Evolutionary conservation across 768 basidiomycete species (phyloP), one percentile per base, ranked within the genome.

Genomic region (Lactarius tabidus): DNA sequence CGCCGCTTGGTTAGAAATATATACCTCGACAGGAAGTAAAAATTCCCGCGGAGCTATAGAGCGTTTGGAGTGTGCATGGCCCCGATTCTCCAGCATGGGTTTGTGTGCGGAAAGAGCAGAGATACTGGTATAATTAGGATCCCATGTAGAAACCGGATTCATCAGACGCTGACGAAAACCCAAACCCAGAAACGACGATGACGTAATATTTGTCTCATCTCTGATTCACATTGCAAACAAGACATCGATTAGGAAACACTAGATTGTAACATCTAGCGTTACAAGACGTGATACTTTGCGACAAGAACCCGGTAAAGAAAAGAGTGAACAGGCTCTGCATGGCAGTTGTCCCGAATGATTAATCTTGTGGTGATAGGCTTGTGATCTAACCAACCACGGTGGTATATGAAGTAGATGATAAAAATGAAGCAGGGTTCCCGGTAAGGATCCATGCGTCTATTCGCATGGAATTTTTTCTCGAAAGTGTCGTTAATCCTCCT

Each of bases 1-100:
- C 14, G 67, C 67, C 6, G 69, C 64, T 38, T 70, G 67, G 54
- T 59, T 60, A 39, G 69, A 70, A 20, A 70, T 63, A 63, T 70
- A 70, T 17, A 70, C 68, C 51, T 70, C 67, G n/a, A 66, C 57
- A 20, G 60, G 64, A 17, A 70, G 52, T 52, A 65, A 70, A 39
- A 68, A 54, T 53, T 70, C 70, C n/a, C 63, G 39, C 9, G 66
- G 62, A 14, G 35, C n/a, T 18, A 23, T 41, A 31, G 63, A 20
- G 59, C 59, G 63, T 35, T 45, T 51, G 35, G 52, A 33, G 33
- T 61, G 55, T 23, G 61, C 53, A 65, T 59, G 62, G 35, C 33
- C 57, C 64, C 59, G 41, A 38, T 23, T 62, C 52, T 70, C 67
- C 36, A 58, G 48, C 67, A 69, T 69, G 54, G 28, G 45, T 69